phyloP scores from a whole-genome alignment of 345 rosid species.

The Corymbia maculata region DNA sequence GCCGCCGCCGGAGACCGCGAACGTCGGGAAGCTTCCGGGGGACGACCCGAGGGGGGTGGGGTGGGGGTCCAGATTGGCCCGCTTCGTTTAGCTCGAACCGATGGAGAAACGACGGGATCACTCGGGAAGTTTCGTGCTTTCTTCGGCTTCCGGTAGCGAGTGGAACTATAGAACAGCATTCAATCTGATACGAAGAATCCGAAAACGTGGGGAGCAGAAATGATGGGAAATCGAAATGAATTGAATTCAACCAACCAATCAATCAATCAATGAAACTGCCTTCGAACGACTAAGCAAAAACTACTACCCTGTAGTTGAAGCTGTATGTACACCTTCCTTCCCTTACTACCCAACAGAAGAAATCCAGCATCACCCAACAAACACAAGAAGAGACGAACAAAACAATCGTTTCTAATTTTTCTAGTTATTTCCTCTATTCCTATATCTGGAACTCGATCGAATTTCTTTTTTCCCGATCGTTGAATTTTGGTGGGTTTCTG shows the following conservation, averaged over 20 bases:
- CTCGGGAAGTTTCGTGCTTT: background rate
- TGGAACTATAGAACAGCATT: background rate
- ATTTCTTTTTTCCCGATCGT: background rate
- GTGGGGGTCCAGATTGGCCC: background rate
- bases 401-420: background rate
- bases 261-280: background rate
- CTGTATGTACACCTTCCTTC: background rate
- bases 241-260: background rate
- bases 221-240: background rate
- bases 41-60: too few species aligned
- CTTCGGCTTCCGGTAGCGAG: background rate
- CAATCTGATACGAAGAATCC: too few species aligned
- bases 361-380: background rate
- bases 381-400: background rate
- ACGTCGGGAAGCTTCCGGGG: background rate
- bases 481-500: background rate
- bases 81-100: background rate
- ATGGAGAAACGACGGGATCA: background rate
- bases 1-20: background rate
- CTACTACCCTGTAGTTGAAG: background rate
- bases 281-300: background rate
- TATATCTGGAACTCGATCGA: background rate
- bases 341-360: background rate
- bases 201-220: background rate
- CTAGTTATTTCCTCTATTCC: background rate